Base-by-base conservation (phyloP, 2,329 filamentous ascomycete genomes). In the Claviceps africana region DNA sequence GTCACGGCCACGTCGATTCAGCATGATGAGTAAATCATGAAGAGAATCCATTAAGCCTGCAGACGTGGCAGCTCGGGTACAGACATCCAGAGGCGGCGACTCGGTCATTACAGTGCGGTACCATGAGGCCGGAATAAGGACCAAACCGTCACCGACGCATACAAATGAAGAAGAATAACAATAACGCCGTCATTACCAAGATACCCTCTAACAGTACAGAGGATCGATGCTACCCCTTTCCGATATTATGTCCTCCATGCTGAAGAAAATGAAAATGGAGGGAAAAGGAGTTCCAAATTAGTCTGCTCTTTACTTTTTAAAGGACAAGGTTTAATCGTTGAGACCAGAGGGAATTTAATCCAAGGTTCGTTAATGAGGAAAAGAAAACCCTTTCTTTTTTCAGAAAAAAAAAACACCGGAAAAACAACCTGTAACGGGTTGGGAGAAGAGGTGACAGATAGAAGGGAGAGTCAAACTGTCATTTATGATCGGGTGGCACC, bases 401-500 rank as follows among this genome's bases (percentile, higher is more conserved):
- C 15, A 5, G n/a, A 40, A 19, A 19, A 4, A 19, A 21, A 40
- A 5, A 7, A 15, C 4, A 28, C 9, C 21, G 5, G 42, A 10
- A 7, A 44, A 28, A 44, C 4, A 28, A 21, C 39, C 11, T 42
- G 39, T 21, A 8, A 10, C 11, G 39, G 11, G 39, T 21, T 42
- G 9, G n/a, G 3, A 22, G 39, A n/a, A 7, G n/a, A 42, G n/a
- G 39, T 10, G 10, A n/a, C 10, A n/a, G 17, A 21, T 19, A 22
- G 39, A 42, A 22, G n/a, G 21, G 39, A 21, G 45, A 33, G 7
- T 2, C 2, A 28, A 2, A 21, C 4, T 7, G 47, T 39, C 31
- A 19, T 42, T 50, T 55, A 59, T 44, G 52, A 51, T 55, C 59
- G 58, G 48, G 57, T 57, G n/a, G 60, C 51, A 37, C 62, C 57